Conservation (phyloP, 176 grass and related monocot genomes). For the Zea mays region DNA sequence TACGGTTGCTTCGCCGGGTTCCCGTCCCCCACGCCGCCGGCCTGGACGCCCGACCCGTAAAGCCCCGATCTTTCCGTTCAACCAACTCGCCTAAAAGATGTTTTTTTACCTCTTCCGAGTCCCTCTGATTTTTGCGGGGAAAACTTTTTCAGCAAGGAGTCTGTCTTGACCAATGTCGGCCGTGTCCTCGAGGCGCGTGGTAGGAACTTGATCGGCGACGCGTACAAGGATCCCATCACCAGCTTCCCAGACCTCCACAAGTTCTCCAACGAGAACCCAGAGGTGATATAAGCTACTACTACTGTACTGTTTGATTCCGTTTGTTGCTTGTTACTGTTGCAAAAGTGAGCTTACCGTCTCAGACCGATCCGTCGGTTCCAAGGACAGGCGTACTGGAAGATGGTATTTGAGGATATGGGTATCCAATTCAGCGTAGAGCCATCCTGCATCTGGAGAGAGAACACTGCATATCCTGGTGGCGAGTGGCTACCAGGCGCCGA, state of each 20-base stretch:
- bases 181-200: constrained; percentile 67
- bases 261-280: constrained; percentile 73
- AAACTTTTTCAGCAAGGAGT: constrained; percentile 36
- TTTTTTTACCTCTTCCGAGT: neutral
- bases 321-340: constrained; percentile 8
- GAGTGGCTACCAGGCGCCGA: constrained; percentile 72
- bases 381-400: constrained; percentile 75
- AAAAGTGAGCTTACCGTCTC: constrained; percentile 3
- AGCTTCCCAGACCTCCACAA: constrained; percentile 69
- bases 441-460: constrained; percentile 67
- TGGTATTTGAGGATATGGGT: constrained; percentile 83
- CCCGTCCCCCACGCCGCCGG: constrained; percentile 64
- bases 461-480: constrained; percentile 55
- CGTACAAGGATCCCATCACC: constrained; percentile 69
- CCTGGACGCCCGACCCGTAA: constrained; percentile 80
- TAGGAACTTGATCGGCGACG: constrained; percentile 58
- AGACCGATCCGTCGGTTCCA: neutral
- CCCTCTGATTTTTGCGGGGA: neutral
- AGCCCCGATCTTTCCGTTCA: neutral
- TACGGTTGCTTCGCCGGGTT: constrained; percentile 67
- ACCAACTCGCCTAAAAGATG: neutral
- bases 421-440: constrained; percentile 60
- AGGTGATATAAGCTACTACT: constrained; percentile 46
- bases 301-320: neutral
- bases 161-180: constrained; percentile 70